Conservation (phyloP, 1,284 basidiomycete genomes). For the Apiotrichum veenhuisii region DNA sequence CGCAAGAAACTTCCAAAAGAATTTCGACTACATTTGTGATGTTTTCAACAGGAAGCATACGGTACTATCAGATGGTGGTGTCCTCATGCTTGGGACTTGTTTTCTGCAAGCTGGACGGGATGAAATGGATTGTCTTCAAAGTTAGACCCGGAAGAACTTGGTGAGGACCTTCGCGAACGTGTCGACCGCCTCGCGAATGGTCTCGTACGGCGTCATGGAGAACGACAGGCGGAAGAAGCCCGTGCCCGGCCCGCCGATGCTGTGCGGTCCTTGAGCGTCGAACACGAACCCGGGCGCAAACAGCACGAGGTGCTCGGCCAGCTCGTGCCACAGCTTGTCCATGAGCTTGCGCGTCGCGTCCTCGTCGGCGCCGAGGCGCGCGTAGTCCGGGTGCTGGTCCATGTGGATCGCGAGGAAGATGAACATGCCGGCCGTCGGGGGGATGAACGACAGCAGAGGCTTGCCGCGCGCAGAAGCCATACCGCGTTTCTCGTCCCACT, state of each 20-base stretch:
- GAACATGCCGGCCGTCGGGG: slow-evolving; percentile 57
- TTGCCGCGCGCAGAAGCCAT: slow-evolving; percentile 9
- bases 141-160: slow-evolving; percentile 33
- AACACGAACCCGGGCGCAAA: slow-evolving; percentile 47
- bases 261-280: slow-evolving; percentile 40
- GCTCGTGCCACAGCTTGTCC: slow-evolving; percentile 40
- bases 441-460: slow-evolving; percentile 62
- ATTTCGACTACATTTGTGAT: no score
- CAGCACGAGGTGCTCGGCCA: slow-evolving; percentile 46
- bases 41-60: no score
- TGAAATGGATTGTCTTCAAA: no score
- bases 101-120: no score
- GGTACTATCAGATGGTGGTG: no score
- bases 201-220: slow-evolving; percentile 45
- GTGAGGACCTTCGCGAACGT: slow-evolving; percentile 42
- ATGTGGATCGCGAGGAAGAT: slow-evolving; percentile 64
- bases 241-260: slow-evolving; percentile 40
- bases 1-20: no score
- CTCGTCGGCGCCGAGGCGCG: slow-evolving; percentile 21
- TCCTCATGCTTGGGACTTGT: no score
- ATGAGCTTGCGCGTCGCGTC: slow-evolving; percentile 36
- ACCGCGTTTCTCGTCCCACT: slow-evolving; percentile 53
- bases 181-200: slow-evolving; percentile 34
- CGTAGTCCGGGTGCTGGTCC: slow-evolving; percentile 58
- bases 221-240: slow-evolving; percentile 49